Evolutionary conservation across 1,284 basidiomycete genomes (phyloP), one percentile per base, ranked within the genome.

Genomic region (Mycena citricolor): DNA sequence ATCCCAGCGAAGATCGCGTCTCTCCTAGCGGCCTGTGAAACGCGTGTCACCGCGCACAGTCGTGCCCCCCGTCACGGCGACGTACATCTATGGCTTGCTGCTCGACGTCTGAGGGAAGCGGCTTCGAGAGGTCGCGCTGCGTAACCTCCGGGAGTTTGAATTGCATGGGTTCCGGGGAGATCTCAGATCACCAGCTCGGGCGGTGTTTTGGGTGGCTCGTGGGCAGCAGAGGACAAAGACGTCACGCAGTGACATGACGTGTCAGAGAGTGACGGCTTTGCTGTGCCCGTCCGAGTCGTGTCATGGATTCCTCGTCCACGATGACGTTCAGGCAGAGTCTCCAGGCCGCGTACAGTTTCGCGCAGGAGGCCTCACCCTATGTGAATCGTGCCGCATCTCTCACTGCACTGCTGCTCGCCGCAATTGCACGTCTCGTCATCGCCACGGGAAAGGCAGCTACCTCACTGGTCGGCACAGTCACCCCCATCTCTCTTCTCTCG

Each of bases 401-500:
- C 21, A 13, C 31, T n/a, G 33, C 8, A 20, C 17, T 10, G 13
- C 11, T 41, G 34, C 47, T 31, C 24, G 32, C 21, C 22, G 1
- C 16, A 1, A 2, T 24, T 4, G 17, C 24, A 6, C 19, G 21
- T 5, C 19, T 46, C n/a, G 10, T 46, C n/a, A 10, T 20, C 17
- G 39, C 34, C 6, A 30, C 36, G 17, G 1, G 26, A 2, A 39
- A 30, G 25, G 26, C 24, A 3, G 22, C 22, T 30, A 23, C 56
- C 31, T 34, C 51, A 35, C 41, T 44, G 28, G 44, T 59, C 44
- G 47, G 52, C 42, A 57, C 58, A 17, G 32, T 57, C 43, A 26
- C 58, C 50, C 64, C 67, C 1, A 31, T 74, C 40, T 57, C 63
- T 44, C 46, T 63, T 7, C 48, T 70, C 53, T 52, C 58, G 39